A percentile compares a stretch with the other conserved stretches of the same genome.
These are phyloP conservation scores for Boletus vinaceobasis DNA, from an alignment of 768 basidiomycete species.

Conservation along the genomic window DNA sequence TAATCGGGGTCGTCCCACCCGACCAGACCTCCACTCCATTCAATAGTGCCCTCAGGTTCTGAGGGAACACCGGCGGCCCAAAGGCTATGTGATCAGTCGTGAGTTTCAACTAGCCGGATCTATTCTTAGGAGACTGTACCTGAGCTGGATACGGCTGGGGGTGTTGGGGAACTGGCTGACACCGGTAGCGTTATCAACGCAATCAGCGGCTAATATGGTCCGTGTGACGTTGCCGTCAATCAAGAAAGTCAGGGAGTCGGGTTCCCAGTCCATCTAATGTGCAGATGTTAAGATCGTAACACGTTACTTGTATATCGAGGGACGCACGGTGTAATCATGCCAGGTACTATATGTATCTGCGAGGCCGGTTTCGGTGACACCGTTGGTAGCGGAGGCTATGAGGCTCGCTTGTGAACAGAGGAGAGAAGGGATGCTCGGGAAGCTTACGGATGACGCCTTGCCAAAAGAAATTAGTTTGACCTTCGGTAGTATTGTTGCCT, in stretches of 20 bases:
- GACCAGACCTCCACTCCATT: slow-evolving; percentile 83
- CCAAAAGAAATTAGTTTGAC: slow-evolving; percentile 82
- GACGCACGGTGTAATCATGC: slow-evolving; percentile 70
- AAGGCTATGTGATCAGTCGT: slow-evolving; percentile 36
- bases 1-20: slow-evolving; percentile 82
- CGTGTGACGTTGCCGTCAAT: slow-evolving; percentile 73
- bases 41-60: slow-evolving; percentile 62
- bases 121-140: slow-evolving; percentile 38
- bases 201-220: slow-evolving; percentile 59
- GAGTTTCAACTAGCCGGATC: background rate
- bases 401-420: background rate
- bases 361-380: slow-evolving; percentile 45
- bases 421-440: background rate
- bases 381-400: slow-evolving; percentile 46
- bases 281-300: background rate
- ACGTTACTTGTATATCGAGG: background rate
- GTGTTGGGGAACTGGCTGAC: slow-evolving; percentile 68
- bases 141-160: slow-evolving; percentile 77
- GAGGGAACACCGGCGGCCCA: slow-evolving; percentile 79
- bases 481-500: slow-evolving; percentile 56
- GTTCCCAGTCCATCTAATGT: slow-evolving; percentile 76
- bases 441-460: slow-evolving; percentile 63
- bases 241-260: slow-evolving; percentile 57
- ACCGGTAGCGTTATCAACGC: slow-evolving; percentile 48
- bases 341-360: slow-evolving; percentile 66